Conservation (phyloP, 1,284 basidiomycete species). For the Rhodofomes roseus region DNA sequence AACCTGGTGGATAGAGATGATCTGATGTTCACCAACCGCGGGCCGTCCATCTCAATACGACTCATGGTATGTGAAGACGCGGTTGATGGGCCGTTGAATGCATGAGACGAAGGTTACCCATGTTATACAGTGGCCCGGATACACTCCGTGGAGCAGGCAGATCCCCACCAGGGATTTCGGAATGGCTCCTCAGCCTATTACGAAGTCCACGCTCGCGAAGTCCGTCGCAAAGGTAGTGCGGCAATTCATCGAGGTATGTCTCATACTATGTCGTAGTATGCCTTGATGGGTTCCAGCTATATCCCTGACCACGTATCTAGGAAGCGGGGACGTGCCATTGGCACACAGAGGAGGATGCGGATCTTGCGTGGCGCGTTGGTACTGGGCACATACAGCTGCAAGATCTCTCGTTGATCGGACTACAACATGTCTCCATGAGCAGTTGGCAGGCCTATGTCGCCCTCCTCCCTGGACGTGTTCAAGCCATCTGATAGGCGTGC, state of each 20-base stretch:
- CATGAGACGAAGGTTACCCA: background rate
- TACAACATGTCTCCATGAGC: slow-evolving; percentile 76
- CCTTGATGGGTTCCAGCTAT: slow-evolving; percentile 7
- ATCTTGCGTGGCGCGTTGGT: slow-evolving; percentile 60
- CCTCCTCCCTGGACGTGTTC: slow-evolving; percentile 27
- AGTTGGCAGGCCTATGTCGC: slow-evolving; percentile 76
- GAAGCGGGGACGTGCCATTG: slow-evolving; percentile 42
- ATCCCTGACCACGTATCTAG: slow-evolving; percentile 30
- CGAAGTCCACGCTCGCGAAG: slow-evolving; percentile 36
- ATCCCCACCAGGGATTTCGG: slow-evolving; percentile 76
- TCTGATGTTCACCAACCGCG: slow-evolving; percentile 60
- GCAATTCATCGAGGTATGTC: slow-evolving; percentile 34
- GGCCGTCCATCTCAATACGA: slow-evolving; percentile 73
- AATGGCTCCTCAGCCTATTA: slow-evolving; percentile 67
- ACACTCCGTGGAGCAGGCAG: slow-evolving; percentile 70
- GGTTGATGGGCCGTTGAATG: background rate
- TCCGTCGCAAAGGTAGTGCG: slow-evolving; percentile 36
- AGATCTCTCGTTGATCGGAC: slow-evolving; percentile 64
- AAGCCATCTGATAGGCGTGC: background rate
- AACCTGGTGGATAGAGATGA: slow-evolving; percentile 50
- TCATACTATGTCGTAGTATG: background rate
- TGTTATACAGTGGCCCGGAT: slow-evolving; percentile 64
- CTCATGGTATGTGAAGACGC: slow-evolving; percentile 47
- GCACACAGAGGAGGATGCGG: slow-evolving; percentile 55
- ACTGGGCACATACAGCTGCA: slow-evolving; percentile 50